A percentile compares a stretch with the other conserved stretches of the same genome.
These are phyloP conservation scores for Mycena epipterygia DNA, from an alignment of 768 basidiomycete species.

Conservation along the genomic window DNA sequence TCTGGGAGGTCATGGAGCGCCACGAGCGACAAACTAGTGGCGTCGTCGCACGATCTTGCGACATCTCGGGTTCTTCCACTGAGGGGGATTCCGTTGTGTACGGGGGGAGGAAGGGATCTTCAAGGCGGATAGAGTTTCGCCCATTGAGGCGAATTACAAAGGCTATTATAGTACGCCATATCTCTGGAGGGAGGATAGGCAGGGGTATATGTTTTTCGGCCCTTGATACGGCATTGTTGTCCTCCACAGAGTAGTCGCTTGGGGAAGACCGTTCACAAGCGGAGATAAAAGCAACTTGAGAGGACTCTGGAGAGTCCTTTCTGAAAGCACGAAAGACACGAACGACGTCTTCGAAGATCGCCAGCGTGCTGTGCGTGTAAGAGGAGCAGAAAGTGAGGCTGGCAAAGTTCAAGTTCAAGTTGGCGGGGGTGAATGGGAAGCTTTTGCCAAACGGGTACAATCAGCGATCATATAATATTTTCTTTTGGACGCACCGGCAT, in stretches of 20 bases:
- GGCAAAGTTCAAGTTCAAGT: too few species aligned
- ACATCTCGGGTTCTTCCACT: slow-evolving; percentile 43
- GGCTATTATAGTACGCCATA: slow-evolving; percentile 57
- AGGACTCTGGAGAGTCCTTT: neutral
- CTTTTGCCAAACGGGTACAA: too few species aligned
- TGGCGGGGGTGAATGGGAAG: too few species aligned
- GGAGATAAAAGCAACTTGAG: neutral
- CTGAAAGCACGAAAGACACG: neutral
- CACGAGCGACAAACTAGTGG: slow-evolving; percentile 55
- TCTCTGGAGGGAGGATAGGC: slow-evolving; percentile 49
- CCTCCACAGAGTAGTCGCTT: neutral
- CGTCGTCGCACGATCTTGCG: slow-evolving; percentile 47
- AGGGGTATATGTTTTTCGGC: too few species aligned
- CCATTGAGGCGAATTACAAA: slow-evolving; percentile 52
- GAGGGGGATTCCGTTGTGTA: slow-evolving; percentile 42
- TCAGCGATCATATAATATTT: too few species aligned
- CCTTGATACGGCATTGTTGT: neutral
- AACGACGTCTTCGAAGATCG: slow-evolving; percentile 10
- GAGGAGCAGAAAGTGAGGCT: too few species aligned
- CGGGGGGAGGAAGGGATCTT: slow-evolving; percentile 56
- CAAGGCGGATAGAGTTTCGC: slow-evolving; percentile 47
- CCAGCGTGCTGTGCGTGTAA: too few species aligned
- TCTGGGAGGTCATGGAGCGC: slow-evolving; percentile 51
- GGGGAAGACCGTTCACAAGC: neutral
- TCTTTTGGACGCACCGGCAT: too few species aligned